Base-by-base conservation (phyloP, 345 rosid genomes). In the Eucalyptus curtisii region DNA sequence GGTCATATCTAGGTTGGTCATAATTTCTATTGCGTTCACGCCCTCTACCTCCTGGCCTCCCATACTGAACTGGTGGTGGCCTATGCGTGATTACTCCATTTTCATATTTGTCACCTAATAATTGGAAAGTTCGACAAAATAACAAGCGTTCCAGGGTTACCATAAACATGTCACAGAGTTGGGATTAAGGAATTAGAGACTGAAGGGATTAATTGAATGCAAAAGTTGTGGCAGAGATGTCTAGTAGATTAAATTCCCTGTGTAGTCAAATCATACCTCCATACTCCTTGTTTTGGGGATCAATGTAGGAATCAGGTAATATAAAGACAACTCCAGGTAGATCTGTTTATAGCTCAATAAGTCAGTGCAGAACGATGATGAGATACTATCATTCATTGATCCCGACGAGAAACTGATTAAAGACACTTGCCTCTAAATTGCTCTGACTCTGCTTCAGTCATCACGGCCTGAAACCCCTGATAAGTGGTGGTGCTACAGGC, bases 401-500 rank as follows among this genome's bases (percentile, higher is more conserved):
- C 33, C 37, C 22, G 31, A 88, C 16, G 8, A 55, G 85, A 82
- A 44, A 49, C 87, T 61, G 19, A 76, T 22, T 47, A 61, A 66
- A 40, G 24, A 89, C 59, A 79, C 86, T 89, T 86, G 92, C 99
- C 95, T 85, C 89, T 88, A 85, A 98, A 98, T 88, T 94, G 95
- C 89, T 95, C 96, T 3, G 99, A 95, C 91, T 97, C 97, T 86
- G 94, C 94, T 87, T 98, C 97, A 5, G 98, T 94, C 98, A 98
- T 96, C 81, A 95, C 49, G 50, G 97, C 99, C 89, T 98, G 99
- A 95, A 98, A 98, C 8, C 99, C 99, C 87, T 96, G 91, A 90
- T 96, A 98, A 86, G 97, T 98, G 10, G 99, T 96, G 40, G 99
- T 98, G 93, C 99, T 98, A 93, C 99, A 98, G 9, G 99, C 99